Evolutionary conservation across 495 filamentous ascomycete species (phyloP).

Genomic region (Melanomma pulvis-pyrius): DNA sequence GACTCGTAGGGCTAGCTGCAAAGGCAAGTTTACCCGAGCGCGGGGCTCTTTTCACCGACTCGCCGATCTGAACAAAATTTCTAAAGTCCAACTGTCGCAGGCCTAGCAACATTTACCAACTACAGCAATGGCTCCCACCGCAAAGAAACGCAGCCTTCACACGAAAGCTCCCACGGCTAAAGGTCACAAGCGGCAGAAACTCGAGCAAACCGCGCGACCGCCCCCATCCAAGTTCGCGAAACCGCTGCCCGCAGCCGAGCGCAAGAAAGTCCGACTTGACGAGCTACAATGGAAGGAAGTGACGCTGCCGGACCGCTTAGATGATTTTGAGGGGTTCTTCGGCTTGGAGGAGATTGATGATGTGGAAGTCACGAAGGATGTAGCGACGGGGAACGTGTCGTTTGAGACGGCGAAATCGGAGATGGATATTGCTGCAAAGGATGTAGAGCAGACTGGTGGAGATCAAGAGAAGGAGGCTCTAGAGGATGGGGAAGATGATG

Average conservation of each 20-base stretch:
- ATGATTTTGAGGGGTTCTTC: constrained; percentile 93
- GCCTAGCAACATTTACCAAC: background rate
- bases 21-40: constrained; percentile 24
- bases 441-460: background rate
- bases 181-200: constrained; percentile 41
- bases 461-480: background rate
- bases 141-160: constrained; percentile 35
- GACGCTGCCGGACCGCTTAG: constrained; percentile 78
- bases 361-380: constrained; percentile 73
- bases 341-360: constrained; percentile 91
- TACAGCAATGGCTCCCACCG: background rate
- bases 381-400: constrained; percentile 54
- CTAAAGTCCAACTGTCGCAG: background rate
- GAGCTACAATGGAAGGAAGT: constrained; percentile 82
- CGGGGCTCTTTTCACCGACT: constrained; percentile 30
- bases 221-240: background rate
- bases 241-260: constrained; percentile 10
- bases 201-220: constrained; percentile 18
- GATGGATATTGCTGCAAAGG: background rate
- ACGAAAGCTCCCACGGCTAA: constrained; percentile 38
- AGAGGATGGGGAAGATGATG: constrained; percentile 44
- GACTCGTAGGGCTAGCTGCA: background rate
- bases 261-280: constrained; percentile 52
- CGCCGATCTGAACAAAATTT: constrained; percentile 28
- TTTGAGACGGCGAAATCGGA: constrained; percentile 34